Base-by-base conservation (phyloP, 108 stramenopile genomes). In the Conticribra weissflogii region DNA sequence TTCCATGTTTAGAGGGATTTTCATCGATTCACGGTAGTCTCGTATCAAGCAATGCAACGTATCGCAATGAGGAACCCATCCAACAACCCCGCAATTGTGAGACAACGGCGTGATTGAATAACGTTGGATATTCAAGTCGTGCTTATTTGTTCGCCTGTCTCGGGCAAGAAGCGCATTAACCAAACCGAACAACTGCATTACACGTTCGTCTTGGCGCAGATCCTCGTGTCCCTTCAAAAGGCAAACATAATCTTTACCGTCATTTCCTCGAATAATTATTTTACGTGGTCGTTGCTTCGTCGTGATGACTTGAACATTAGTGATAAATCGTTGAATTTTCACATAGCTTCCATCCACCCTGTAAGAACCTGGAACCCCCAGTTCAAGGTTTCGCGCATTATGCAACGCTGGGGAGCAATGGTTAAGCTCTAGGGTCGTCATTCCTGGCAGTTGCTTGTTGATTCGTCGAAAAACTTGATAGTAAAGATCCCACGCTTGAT, bases 221-320 rank as follows among this genome's bases (percentile, higher is more conserved):
- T 99, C 99, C 74, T 99, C 99, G 79, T 98, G 98, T 3, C 98
- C 99, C 81, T 99, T 98, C n/a, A 99, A 90, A 16, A 99, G 84
- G 68, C 98, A 99, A 3, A 96, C 83, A 83, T 99, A 99, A 57
- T 98, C 96, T 56, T 89, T 87, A 8, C 99, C 99, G 68, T 99
- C 96, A 68, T 94, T 92, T 19, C 99, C 99, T 54, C 87, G 66
- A 34, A 99, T 78, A 3, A 88, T 86, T n/a, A 98, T 95, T 71
- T 97, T 97, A 30, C 99, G 86, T 19, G 99, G 99, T 59, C 98
- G 83, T 79, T 99, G 99, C 81, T 99, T 99, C 54, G 95, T 97
- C 16, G 95, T 90, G 47, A 99, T 98, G 7, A 99, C 94, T 51
- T 93, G 86, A 21, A 99, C 90, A 54, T 63, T 67, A 0, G 91